Evolutionary conservation across 805 yeast genomes (phyloP).

Genomic region (Ogataea methanolica): DNA sequence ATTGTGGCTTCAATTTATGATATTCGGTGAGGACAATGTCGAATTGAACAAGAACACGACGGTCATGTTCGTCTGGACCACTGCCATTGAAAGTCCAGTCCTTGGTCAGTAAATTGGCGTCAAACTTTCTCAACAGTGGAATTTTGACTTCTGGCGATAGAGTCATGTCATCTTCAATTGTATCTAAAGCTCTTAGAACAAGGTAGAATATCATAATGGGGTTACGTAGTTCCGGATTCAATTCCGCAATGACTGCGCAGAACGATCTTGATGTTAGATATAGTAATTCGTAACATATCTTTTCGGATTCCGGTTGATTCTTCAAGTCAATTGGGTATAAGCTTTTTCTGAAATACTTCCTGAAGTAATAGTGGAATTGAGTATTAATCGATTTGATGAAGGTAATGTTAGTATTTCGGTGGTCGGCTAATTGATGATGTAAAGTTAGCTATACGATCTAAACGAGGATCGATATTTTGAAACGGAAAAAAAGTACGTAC

Average conservation of each 20-base stretch:
- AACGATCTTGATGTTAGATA: constrained; percentile 80
- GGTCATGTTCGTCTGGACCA: constrained; percentile 75
- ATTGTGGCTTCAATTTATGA: constrained; percentile 66
- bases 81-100: constrained; percentile 82
- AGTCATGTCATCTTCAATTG: constrained; percentile 95
- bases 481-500: constrained; percentile 25
- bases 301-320: constrained; percentile 40
- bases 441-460: constrained; percentile 1
- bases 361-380: constrained; percentile 8
- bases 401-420: neutral
- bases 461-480: neutral
- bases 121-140: constrained; percentile 67
- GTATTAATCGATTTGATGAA: neutral
- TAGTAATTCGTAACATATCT: constrained; percentile 65
- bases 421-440: neutral
- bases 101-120: constrained; percentile 51
- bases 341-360: constrained; percentile 48
- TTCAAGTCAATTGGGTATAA: constrained; percentile 44
- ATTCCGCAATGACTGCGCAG: constrained; percentile 87
- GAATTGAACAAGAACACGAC: constrained; percentile 77
- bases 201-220: constrained; percentile 82
- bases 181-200: constrained; percentile 85
- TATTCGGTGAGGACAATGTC: constrained; percentile 64
- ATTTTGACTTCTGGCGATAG: constrained; percentile 66
- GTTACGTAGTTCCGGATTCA: constrained; percentile 83